Evolutionary conservation across 2,329 filamentous ascomycete species (phyloP), one percentile per base, ranked within the genome.

Genomic region (Claviceps sp.): DNA sequence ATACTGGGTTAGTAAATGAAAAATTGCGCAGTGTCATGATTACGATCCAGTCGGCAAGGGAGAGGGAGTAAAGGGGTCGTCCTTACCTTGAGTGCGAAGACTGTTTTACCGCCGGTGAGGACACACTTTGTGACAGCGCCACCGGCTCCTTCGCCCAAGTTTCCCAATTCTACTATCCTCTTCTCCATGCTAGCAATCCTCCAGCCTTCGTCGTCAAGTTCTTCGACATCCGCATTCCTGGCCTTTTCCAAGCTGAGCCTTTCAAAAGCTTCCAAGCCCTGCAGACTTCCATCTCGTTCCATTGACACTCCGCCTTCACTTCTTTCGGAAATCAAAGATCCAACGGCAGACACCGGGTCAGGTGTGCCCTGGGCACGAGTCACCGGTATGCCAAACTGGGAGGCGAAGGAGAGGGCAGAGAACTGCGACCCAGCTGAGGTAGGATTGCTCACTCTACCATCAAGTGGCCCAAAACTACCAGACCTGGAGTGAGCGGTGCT

Each of bases 191-290:
- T 95, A 11, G 91, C 93, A 50, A 94, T 90, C 64, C 87, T 82
- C 93, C 93, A 98, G 19, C 89, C 89, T 56, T 95, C 87, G 61
- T 96, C 90, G 64, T 97, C 91, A 48, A 98, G 71, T 59, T 97
- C 91, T 61, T 96, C 91, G 4, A 95, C 91, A 66, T 98, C 93
- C 41, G 91, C 71, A 24, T 84, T 86, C 57, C 87, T 78, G 39
- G 89, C 89, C 67, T 85, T 89, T 59, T 95, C 89, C 46, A 93
- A 66, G 48, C 81, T 86, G 60, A 95, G 69, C 66, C 90, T 84
- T 58, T 94, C 89, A 53, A 96, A 82, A 2, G 81, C 82, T 55
- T 90, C 76, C 2, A 93, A 72, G 4, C 84, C 84, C 61, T 88
- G 86, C 67, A 87, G 77, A 63, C 88, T 94, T 58, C 81, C 81